Evolutionary conservation across 805 yeast species (phyloP).

Genomic region (Schwanniomyces occidentalis): DNA sequence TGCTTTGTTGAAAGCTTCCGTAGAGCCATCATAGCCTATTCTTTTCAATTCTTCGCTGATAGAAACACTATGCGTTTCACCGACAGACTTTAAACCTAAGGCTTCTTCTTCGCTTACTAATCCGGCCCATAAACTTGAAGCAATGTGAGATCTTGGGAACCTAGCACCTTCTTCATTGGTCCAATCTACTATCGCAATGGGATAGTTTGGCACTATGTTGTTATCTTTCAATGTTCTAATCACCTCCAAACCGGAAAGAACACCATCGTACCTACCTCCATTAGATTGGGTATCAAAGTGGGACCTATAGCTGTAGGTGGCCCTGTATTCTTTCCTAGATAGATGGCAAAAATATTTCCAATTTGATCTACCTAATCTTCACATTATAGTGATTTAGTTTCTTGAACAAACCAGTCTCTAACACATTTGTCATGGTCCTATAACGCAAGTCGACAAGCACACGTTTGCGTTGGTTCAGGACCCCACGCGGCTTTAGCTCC

Average conservation of each 20-base stretch:
- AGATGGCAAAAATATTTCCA: conserved; percentile 71
- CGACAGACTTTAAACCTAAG: conserved; percentile 52
- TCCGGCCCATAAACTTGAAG: conserved; percentile 69
- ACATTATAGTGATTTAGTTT: conserved; percentile 56
- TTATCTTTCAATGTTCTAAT: conserved; percentile 63
- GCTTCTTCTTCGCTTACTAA: conserved; percentile 46
- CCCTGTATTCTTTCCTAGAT: conserved; percentile 52
- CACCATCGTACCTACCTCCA: conserved; percentile 77
- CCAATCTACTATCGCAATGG: conserved; percentile 68
- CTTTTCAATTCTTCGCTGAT: conserved; percentile 57
- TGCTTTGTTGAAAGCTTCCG: conserved; percentile 45
- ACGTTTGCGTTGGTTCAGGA: conserved; percentile 15
- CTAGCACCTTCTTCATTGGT: conserved; percentile 81
- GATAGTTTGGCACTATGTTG: conserved; percentile 58
- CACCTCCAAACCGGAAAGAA: conserved; percentile 65
- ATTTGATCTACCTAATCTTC: conserved; percentile 56
- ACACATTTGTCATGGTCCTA: conserved; percentile 1
- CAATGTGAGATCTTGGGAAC: conserved; percentile 65
- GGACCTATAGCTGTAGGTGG: conserved; percentile 72
- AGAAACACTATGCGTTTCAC: too few species aligned
- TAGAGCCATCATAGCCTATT: conserved; percentile 62
- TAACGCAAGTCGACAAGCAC: conserved; percentile 2
- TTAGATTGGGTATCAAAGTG: conserved; percentile 75
- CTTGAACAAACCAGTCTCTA: conserved; percentile 18
- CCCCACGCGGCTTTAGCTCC: conserved; percentile 72